Conservation (phyloP, 768 basidiomycete species). For the Kwoniella heveanensis region DNA sequence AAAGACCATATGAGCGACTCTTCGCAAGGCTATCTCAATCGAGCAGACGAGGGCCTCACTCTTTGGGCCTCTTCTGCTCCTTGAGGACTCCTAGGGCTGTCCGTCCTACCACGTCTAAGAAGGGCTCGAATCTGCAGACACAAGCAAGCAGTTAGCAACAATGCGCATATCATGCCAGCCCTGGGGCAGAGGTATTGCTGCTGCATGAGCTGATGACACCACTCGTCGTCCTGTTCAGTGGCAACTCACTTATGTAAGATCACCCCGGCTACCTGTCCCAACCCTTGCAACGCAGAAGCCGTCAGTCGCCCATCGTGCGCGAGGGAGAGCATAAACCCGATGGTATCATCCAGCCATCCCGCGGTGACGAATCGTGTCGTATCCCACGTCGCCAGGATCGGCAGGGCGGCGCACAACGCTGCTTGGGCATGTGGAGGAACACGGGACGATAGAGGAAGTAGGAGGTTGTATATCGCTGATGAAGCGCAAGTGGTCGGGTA, state of each 20-base stretch:
- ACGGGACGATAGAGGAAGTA: conserved; percentile 11
- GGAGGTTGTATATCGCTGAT: conserved; percentile 28
- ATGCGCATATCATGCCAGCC: too few relatives aligned
- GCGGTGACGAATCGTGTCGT: conserved; percentile 23
- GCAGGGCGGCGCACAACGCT: conserved; percentile 36
- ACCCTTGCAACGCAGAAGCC: conserved; percentile 25
- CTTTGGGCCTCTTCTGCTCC: conserved; percentile 4
- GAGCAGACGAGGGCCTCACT: too few relatives aligned
- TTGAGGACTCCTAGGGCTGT: conserved; percentile 26
- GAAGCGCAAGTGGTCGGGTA: conserved; percentile 37
- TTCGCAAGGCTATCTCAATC: too few relatives aligned
- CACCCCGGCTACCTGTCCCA: conserved; percentile 36
- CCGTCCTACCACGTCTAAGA: conserved; percentile 24
- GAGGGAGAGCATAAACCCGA: conserved; percentile 31
- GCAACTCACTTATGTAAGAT: conserved; percentile 38
- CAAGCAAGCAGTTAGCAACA: too few relatives aligned
- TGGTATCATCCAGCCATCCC: conserved; percentile 20
- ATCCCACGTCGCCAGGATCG: conserved; percentile 43
- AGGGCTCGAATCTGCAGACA: conserved; percentile 38
- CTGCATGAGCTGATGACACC: too few relatives aligned
- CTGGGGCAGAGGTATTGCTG: too few relatives aligned
- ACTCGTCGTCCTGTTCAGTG: too few relatives aligned
- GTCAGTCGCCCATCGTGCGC: background rate
- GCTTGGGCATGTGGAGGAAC: conserved; percentile 15
- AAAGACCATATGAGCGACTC: too few relatives aligned